phyloP scores from a whole-genome alignment of 75 land plant species.

The Pinus taeda region DNA sequence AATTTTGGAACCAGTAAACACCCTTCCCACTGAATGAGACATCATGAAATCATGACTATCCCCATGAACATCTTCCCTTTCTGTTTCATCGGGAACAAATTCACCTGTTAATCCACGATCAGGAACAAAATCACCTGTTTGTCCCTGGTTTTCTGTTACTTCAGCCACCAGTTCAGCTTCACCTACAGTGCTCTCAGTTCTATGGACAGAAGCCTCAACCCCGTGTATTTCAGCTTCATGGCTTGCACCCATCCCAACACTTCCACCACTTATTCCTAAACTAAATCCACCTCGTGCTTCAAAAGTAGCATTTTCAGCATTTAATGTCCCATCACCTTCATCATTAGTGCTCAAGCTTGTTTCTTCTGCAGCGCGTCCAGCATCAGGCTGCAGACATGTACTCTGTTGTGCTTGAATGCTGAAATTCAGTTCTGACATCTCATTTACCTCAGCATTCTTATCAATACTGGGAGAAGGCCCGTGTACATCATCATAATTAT shows the following conservation, averaged over 20 bases:
- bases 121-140: slow-evolving; percentile 77
- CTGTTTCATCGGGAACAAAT: slow-evolving; percentile 65
- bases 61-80: slow-evolving; percentile 62
- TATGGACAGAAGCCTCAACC: slow-evolving; percentile 53
- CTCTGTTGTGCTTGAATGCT: slow-evolving; percentile 84
- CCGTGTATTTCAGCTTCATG: slow-evolving; percentile 96
- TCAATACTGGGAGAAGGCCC: slow-evolving; percentile 47
- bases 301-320: slow-evolving; percentile 61
- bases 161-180: slow-evolving; percentile 83
- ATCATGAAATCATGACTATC: slow-evolving; percentile 71
- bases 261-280: slow-evolving; percentile 85
- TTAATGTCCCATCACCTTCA: slow-evolving; percentile 69
- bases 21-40: slow-evolving; percentile 63
- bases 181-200: slow-evolving; percentile 67
- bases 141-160: slow-evolving; percentile 69
- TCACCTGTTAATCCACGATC: slow-evolving; percentile 77
- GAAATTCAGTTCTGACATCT: slow-evolving; percentile 48
- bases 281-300: slow-evolving; percentile 58
- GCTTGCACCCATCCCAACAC: slow-evolving; percentile 91
- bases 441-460: slow-evolving; percentile 45
- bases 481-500: slow-evolving; percentile 63
- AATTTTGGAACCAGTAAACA: slow-evolving; percentile 68
- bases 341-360: slow-evolving; percentile 70
- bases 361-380: slow-evolving; percentile 41
- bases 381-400: slow-evolving; percentile 45